Conservation (phyloP, 1,284 basidiomycete genomes). For the Ustilago trichophora region DNA sequence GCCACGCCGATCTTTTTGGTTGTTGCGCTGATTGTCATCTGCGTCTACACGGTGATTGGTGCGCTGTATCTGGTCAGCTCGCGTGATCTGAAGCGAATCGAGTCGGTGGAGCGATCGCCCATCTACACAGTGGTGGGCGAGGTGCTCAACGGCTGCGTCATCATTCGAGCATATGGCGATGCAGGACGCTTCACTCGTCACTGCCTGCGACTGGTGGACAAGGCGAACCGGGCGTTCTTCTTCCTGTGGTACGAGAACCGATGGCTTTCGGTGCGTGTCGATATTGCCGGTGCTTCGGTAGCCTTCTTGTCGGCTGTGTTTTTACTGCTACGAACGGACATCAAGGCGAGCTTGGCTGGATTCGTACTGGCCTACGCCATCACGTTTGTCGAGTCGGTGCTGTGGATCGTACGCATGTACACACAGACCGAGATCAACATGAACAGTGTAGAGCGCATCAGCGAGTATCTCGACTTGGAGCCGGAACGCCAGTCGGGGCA, state of each 20-base stretch:
- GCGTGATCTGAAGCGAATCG: conserved; percentile 65
- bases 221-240: conserved; percentile 68
- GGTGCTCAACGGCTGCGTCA: conserved; percentile 78
- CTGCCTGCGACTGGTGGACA: conserved; percentile 66
- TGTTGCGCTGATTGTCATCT: conserved; percentile 51
- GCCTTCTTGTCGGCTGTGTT: conserved; percentile 66
- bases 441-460: conserved; percentile 66
- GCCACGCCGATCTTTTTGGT: conserved; percentile 59
- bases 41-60: conserved; percentile 59
- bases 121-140: conserved; percentile 70
- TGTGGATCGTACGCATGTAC: conserved; percentile 66
- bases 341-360: conserved; percentile 62
- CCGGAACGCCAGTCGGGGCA: conserved; percentile 54
- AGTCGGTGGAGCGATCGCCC: conserved; percentile 64
- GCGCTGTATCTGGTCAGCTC: conserved; percentile 63
- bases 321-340: conserved; percentile 70
- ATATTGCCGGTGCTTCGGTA: conserved; percentile 60
- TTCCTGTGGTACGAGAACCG: conserved; percentile 72
- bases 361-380: conserved; percentile 63
- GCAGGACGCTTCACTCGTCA: conserved; percentile 77
- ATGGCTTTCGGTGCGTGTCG: conserved; percentile 66
- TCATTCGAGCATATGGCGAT: conserved; percentile 87
- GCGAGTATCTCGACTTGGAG: conserved; percentile 61
- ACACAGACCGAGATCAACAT: conserved; percentile 66
- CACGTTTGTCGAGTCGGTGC: conserved; percentile 73